Evolutionary conservation across 495 filamentous ascomycete genomes (phyloP), one percentile per base, ranked within the genome.

Genomic region (Penicillium antarcticum): DNA sequence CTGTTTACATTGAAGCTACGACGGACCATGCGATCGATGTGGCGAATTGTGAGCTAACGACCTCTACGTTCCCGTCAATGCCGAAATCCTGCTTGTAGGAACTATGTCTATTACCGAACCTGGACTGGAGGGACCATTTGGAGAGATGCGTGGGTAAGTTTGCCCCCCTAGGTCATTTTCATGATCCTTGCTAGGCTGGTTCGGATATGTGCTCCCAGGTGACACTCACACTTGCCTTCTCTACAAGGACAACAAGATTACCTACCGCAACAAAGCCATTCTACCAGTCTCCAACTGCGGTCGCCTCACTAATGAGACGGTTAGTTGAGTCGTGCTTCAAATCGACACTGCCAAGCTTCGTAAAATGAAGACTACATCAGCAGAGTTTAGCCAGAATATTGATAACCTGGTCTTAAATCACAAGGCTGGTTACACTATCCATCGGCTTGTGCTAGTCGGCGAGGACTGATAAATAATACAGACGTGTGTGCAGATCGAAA

Each of bases 11-110:
- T 5, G 68, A 68, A 1, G 66, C 68, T 16, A 48, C 73, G 46
- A 58, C 55, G 3, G 70, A 68, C 1, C 29, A 52, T 2, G 50
- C 68, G 0, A 31, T 75, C 11, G 62, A 71, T 13, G 57, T 75
- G 9, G 64, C 67, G 4, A 70, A 75, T 41, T 73, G 69, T 42
- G 71, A 75, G 70, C 68, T 1, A 75, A 70, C 35, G 57, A 67
- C 19, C 39, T 73, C 6, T 48, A 48, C 8, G 66, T 75, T 39
- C 71, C 71, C 1, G 71, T 65, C 2, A 66, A 71, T 47, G 53
- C 68, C 0, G 71, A 74, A 32, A 69, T 74, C 29, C 65, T 74
- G 0, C 23, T 74, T 3, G 71, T 72, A 32, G 71, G 71, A 8
- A 63, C 59, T 0, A 26, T 70, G n/a, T 72, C 69, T 0, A 65